These are phyloP conservation scores for Rhodotorula sp. DNA, from an alignment of 1,284 basidiomycete species.

Conservation along the genomic window DNA sequence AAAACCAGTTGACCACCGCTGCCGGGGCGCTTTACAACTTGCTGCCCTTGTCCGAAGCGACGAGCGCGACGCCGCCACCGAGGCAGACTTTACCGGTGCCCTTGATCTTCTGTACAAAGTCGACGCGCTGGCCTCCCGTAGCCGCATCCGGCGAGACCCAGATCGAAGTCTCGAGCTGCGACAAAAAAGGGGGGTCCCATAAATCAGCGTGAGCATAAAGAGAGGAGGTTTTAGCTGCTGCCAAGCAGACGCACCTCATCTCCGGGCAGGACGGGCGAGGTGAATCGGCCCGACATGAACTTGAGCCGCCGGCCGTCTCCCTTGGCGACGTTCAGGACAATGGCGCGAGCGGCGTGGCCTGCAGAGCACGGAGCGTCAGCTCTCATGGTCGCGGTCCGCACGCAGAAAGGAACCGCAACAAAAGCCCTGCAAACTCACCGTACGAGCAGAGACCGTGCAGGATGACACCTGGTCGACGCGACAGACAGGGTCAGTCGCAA, in stretches of 20 bases:
- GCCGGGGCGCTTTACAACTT: slow-evolving; percentile 27
- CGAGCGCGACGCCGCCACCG: slow-evolving; percentile 41
- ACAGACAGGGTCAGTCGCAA: background rate
- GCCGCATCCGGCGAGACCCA: slow-evolving; percentile 70
- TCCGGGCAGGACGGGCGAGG: slow-evolving; percentile 51
- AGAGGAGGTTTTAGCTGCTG: background rate
- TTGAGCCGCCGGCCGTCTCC: slow-evolving; percentile 62
- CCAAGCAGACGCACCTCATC: slow-evolving; percentile 24
- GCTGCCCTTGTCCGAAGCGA: slow-evolving; percentile 30
- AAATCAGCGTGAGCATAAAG: too few species aligned
- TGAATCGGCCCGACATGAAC: slow-evolving; percentile 69
- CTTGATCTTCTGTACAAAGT: slow-evolving; percentile 68
- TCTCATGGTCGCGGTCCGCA: too few species aligned
- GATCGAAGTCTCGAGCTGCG: slow-evolving; percentile 64
- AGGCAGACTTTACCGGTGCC: slow-evolving; percentile 63
- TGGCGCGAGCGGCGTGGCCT: slow-evolving; percentile 70
- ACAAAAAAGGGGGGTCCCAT: background rate
- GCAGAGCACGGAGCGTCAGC: slow-evolving; percentile 52
- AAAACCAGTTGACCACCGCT: background rate
- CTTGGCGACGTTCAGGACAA: slow-evolving; percentile 62
- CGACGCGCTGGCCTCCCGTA: slow-evolving; percentile 64
- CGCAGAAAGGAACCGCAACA: background rate
- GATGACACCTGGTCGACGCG: slow-evolving; percentile 55
- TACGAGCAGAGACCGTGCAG: slow-evolving; percentile 62
- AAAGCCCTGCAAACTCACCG: background rate